phyloP scores from a whole-genome alignment of 495 filamentous ascomycete species.

The Aspergillus indologenus region DNA sequence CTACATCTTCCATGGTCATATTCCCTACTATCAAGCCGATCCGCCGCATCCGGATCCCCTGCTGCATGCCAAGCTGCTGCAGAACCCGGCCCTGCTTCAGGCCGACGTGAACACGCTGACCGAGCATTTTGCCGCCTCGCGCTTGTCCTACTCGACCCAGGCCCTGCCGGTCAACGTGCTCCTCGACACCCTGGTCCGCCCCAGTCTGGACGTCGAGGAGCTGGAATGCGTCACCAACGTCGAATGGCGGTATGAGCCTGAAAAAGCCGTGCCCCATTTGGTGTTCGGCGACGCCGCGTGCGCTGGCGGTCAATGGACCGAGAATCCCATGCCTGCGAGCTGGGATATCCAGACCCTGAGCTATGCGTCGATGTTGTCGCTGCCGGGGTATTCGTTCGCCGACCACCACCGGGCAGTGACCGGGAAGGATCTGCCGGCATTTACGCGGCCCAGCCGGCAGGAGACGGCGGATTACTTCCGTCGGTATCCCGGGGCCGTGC shows the following conservation, averaged over 20 bases:
- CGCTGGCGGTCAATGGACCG: slow-evolving; percentile 64
- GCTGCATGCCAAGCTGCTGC: slow-evolving; percentile 53
- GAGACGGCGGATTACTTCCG: slow-evolving; percentile 59
- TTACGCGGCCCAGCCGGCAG: slow-evolving; percentile 55
- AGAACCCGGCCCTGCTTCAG: slow-evolving; percentile 42
- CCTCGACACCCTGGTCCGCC: slow-evolving; percentile 62
- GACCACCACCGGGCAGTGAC: slow-evolving; percentile 47
- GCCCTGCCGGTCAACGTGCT: slow-evolving; percentile 63
- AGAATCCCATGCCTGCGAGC: slow-evolving; percentile 52
- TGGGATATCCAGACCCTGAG: slow-evolving; percentile 60
- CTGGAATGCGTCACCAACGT: slow-evolving; percentile 48
- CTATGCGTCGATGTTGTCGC: slow-evolving; percentile 64
- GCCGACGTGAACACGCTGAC: slow-evolving; percentile 49
- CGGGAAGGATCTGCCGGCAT: slow-evolving; percentile 46
- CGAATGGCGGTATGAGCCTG: slow-evolving; percentile 52
- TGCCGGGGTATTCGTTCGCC: slow-evolving; percentile 61
- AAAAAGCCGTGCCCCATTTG: slow-evolving; percentile 54
- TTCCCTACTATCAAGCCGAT: slow-evolving; percentile 54
- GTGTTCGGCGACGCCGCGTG: slow-evolving; percentile 53
- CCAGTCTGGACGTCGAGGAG: slow-evolving; percentile 59
- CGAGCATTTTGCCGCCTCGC: slow-evolving; percentile 59
- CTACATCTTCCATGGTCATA: slow-evolving; percentile 64
- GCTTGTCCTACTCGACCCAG: slow-evolving; percentile 62
- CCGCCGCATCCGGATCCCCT: slow-evolving; percentile 60
- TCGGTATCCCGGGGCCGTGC: slow-evolving; percentile 52